Percentiles rank a stretch among this genome's conserved stretches.
Evolutionary conservation across 345 rosid genomes (phyloP).

Genomic region (Aquilaria malaccensis): DNA sequence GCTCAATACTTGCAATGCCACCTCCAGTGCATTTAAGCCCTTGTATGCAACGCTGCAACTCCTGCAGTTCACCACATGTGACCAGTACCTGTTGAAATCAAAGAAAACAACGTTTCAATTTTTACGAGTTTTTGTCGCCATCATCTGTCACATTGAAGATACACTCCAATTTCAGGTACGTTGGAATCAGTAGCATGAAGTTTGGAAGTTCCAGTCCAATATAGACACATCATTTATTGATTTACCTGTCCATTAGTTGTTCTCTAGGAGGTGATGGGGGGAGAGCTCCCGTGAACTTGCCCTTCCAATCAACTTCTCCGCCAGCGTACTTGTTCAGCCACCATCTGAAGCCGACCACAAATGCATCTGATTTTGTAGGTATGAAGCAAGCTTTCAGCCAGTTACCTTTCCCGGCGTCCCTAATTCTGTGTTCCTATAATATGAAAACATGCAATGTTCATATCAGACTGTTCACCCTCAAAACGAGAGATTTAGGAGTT

Average conservation of each 20-base stretch:
- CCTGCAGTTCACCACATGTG: slow-evolving; percentile 70
- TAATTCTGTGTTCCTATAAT: slow-evolving; percentile 61
- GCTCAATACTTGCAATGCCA: slow-evolving; percentile 42
- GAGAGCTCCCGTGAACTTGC: slow-evolving; percentile 45
- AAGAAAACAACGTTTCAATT: background rate
- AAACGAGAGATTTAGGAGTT: no score
- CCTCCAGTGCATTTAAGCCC: slow-evolving; percentile 46
- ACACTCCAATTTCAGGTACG: no score
- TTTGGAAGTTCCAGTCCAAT: background rate
- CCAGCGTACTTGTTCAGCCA: slow-evolving; percentile 62
- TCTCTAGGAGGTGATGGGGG: slow-evolving; percentile 71
- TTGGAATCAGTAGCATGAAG: background rate
- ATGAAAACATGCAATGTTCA: background rate
- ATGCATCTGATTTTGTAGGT: slow-evolving; percentile 70
- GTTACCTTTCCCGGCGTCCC: slow-evolving; percentile 47
- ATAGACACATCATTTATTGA: background rate
- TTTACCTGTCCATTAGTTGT: slow-evolving; percentile 67
- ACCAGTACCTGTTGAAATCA: slow-evolving; percentile 48
- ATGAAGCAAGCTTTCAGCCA: slow-evolving; percentile 77
- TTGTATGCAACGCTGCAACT: slow-evolving; percentile 62
- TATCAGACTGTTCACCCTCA: no score
- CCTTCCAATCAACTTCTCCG: slow-evolving; percentile 59
- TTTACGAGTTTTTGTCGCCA: no score
- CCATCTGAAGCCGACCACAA: slow-evolving; percentile 57
- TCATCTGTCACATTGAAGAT: no score